Percentiles rank a stretch among this genome's conserved stretches.
Conservation (phyloP, 108 stramenopile genomes). For the Skeletonema potamos region DNA sequence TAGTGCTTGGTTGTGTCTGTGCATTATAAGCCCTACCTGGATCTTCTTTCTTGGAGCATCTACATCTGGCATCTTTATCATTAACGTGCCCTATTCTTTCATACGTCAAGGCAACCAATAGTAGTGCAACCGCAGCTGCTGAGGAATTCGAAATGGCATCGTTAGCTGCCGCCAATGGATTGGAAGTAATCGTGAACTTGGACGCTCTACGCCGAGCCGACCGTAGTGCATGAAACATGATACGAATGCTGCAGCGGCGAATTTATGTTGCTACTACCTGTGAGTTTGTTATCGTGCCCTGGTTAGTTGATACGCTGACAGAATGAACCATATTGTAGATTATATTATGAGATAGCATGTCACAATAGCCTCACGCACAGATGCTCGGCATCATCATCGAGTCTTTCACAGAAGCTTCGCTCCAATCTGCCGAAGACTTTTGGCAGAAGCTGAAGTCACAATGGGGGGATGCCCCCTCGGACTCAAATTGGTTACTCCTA, state of each 20-base stretch:
- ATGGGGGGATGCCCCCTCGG: too few relatives aligned
- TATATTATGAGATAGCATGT: too few relatives aligned
- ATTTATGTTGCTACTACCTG: not conserved
- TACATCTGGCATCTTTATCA: not conserved
- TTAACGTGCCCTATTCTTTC: not conserved
- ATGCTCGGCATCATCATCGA: too few relatives aligned
- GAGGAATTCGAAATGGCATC: not conserved
- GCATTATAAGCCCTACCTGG: too few relatives aligned
- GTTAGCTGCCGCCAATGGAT: not conserved
- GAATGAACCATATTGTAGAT: too few relatives aligned
- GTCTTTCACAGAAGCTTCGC: too few relatives aligned
- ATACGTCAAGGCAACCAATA: slow-evolving; percentile 1
- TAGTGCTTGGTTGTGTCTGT: not conserved
- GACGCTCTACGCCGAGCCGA: slow-evolving; percentile 6
- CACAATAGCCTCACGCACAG: too few relatives aligned
- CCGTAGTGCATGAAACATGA: slow-evolving; percentile 15
- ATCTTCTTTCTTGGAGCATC: not conserved
- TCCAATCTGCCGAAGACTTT: too few relatives aligned
- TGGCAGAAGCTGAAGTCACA: too few relatives aligned
- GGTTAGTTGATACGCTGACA: too few relatives aligned
- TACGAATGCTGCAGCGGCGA: not conserved
- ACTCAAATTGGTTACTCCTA: too few relatives aligned
- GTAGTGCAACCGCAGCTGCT: slow-evolving; percentile 2
- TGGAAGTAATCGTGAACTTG: not conserved
- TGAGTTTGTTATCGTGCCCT: too few relatives aligned